A percentile compares a stretch with the other conserved stretches of the same genome.
phyloP scores from a whole-genome alignment of 1,284 basidiomycete species.

The Puccinia novopanici region DNA sequence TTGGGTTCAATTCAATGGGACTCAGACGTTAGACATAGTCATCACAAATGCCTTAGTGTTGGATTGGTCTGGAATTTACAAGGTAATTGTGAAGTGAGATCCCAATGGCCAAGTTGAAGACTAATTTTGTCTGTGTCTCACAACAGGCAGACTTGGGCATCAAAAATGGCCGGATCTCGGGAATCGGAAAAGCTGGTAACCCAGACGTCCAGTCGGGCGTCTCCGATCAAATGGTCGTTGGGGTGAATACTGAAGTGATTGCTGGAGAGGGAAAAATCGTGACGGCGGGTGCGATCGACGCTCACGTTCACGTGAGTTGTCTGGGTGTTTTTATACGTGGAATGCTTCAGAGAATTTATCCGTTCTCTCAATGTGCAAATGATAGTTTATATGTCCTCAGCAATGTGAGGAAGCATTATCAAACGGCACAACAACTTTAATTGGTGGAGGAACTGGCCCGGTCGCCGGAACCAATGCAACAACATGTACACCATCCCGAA shows the following conservation, averaged over 20 bases:
- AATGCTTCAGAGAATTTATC: background rate
- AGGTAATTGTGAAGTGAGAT: conserved; percentile 63
- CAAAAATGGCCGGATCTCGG: conserved; percentile 77
- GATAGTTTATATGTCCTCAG: conserved; percentile 83
- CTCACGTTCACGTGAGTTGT: conserved; percentile 69
- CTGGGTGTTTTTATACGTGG: background rate
- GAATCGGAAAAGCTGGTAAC: conserved; percentile 95
- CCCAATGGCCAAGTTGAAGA: background rate
- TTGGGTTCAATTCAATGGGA: too few relatives aligned
- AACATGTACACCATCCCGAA: conserved; percentile 86
- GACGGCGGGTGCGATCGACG: conserved; percentile 90
- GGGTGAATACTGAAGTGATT: conserved; percentile 87
- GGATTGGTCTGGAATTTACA: conserved; percentile 94
- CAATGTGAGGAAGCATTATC: conserved; percentile 68
- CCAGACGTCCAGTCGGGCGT: conserved; percentile 89
- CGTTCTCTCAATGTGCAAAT: conserved; percentile 46
- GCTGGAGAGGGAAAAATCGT: conserved; percentile 91
- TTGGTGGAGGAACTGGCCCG: conserved; percentile 76
- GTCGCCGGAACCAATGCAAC: conserved; percentile 87
- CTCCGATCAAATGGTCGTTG: conserved; percentile 73
- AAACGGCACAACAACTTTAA: conserved; percentile 58
- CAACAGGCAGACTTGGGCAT: conserved; percentile 91
- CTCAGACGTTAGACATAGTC: conserved; percentile 79
- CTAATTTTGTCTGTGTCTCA: conserved; percentile 16
- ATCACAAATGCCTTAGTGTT: conserved; percentile 93